phyloP scores from a whole-genome alignment of 1,139 yeast species.

The Candida gigantensis region DNA sequence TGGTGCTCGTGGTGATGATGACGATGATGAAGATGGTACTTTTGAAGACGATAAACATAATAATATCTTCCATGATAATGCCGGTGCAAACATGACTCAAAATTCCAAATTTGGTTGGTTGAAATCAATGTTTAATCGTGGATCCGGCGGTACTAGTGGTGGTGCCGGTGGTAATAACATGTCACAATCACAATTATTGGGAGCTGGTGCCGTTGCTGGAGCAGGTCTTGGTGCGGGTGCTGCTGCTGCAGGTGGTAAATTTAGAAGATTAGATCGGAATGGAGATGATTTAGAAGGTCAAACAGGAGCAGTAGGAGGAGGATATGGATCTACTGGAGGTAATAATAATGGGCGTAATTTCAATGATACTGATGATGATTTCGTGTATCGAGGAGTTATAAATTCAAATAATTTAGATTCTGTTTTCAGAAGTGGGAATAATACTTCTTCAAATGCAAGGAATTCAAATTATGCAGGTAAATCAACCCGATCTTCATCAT shows the following conservation, averaged over 20 bases:
- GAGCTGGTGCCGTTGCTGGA: slow-evolving; percentile 14
- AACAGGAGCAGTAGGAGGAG: slow-evolving; percentile 1
- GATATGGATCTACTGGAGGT: slow-evolving; percentile 15
- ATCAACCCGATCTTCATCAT: slow-evolving; percentile 18
- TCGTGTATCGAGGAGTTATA: slow-evolving; percentile 49
- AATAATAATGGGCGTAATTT: slow-evolving; percentile 8
- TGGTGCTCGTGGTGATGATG: slow-evolving; percentile 7
- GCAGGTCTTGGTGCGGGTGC: slow-evolving; percentile 14
- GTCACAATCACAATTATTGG: slow-evolving; percentile 4
- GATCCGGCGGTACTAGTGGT: slow-evolving; percentile 1
- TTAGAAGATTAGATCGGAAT: slow-evolving; percentile 9
- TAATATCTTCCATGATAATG: slow-evolving; percentile 15
- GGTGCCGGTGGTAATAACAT: not conserved
- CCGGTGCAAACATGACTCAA: slow-evolving; percentile 10
- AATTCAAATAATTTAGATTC: slow-evolving; percentile 46
- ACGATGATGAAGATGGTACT: slow-evolving; percentile 15
- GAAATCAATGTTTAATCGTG: slow-evolving; percentile 9
- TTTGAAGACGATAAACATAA: slow-evolving; percentile 15
- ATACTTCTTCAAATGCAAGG: slow-evolving; percentile 19
- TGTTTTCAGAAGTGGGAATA: slow-evolving; percentile 25
- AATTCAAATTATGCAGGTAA: slow-evolving; percentile 16
- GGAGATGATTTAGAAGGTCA: slow-evolving; percentile 14
- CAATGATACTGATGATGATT: slow-evolving; percentile 31
- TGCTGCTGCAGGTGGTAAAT: slow-evolving; percentile 13
- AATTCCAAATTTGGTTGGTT: slow-evolving; percentile 14